phyloP scores from a whole-genome alignment of 129 eudicot genomes.

The Arctium minus region DNA sequence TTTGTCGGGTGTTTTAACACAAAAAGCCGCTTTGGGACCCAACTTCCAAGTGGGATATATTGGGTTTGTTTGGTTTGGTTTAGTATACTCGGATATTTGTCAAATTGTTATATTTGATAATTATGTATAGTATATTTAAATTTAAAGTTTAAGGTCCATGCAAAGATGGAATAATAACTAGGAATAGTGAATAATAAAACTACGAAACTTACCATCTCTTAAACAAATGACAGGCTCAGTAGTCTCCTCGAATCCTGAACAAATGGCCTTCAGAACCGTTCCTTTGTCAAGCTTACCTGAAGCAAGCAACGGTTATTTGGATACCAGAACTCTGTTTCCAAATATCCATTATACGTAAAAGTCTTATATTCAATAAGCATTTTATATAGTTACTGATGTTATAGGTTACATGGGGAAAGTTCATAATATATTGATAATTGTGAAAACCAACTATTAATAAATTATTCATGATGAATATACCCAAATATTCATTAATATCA shows the following conservation, averaged over 20 bases:
- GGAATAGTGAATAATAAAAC: not conserved
- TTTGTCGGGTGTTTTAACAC: too few relatives aligned
- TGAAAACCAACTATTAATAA: not conserved
- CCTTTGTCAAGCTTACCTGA: conserved; percentile 84
- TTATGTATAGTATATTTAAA: not conserved
- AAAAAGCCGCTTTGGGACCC: too few relatives aligned
- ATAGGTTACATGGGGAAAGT: not conserved
- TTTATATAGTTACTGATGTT: not conserved
- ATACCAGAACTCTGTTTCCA: not conserved
- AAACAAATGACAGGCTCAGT: conserved; percentile 73
- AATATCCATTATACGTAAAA: not conserved
- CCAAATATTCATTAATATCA: not conserved
- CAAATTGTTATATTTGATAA: not conserved
- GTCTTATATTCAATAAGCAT: not conserved
- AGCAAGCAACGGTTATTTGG: conserved; percentile 8
- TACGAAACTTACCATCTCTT: conserved; percentile 45
- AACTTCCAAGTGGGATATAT: not conserved
- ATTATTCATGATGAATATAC: not conserved
- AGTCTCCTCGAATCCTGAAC: conserved; percentile 92
- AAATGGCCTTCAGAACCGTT: conserved; percentile 88
- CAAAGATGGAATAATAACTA: not conserved
- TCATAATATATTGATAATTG: not conserved
- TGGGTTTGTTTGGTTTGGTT: not conserved
- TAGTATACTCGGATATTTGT: not conserved
- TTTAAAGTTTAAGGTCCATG: not conserved